Conservation (phyloP, 768 basidiomycete genomes). For the Collybia sp. region DNA sequence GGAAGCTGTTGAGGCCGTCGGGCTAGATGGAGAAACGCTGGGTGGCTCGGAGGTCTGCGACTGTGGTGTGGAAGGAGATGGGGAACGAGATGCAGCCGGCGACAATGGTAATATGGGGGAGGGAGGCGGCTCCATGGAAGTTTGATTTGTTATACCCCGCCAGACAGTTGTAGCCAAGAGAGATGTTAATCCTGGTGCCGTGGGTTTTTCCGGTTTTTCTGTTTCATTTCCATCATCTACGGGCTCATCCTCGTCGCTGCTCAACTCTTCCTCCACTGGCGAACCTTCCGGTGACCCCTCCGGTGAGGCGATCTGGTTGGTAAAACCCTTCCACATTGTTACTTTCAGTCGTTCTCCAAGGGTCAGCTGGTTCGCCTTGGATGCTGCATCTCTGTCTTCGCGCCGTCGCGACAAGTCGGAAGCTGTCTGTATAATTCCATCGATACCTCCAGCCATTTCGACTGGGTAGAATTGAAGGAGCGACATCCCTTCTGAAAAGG, state of each 20-base stretch:
- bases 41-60: slow-evolving; percentile 10
- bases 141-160: slow-evolving; percentile 74
- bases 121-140: slow-evolving; percentile 62
- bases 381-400: slow-evolving; percentile 27
- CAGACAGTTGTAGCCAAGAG: slow-evolving; percentile 63
- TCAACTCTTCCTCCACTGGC: slow-evolving; percentile 13
- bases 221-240: slow-evolving; percentile 41
- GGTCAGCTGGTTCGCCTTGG: slow-evolving; percentile 29
- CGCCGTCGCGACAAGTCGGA: slow-evolving; percentile 54
- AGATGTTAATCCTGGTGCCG: slow-evolving; percentile 36
- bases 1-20: slow-evolving; percentile 21
- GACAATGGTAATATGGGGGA: slow-evolving; percentile 30
- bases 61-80: slow-evolving; percentile 12
- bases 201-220: slow-evolving; percentile 26
- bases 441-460: slow-evolving; percentile 63
- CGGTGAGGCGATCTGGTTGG: slow-evolving; percentile 41
- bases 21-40: background rate
- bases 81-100: slow-evolving; percentile 18
- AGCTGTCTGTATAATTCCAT: slow-evolving; percentile 64
- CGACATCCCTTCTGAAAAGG: slow-evolving; percentile 60
- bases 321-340: slow-evolving; percentile 67
- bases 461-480: slow-evolving; percentile 66
- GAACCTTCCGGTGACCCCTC: slow-evolving; percentile 29
- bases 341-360: slow-evolving; percentile 54
- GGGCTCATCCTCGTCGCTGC: slow-evolving; percentile 24